Evolutionary conservation across 2,329 filamentous ascomycete genomes (phyloP).

Genomic region (Aschersonia sp.): DNA sequence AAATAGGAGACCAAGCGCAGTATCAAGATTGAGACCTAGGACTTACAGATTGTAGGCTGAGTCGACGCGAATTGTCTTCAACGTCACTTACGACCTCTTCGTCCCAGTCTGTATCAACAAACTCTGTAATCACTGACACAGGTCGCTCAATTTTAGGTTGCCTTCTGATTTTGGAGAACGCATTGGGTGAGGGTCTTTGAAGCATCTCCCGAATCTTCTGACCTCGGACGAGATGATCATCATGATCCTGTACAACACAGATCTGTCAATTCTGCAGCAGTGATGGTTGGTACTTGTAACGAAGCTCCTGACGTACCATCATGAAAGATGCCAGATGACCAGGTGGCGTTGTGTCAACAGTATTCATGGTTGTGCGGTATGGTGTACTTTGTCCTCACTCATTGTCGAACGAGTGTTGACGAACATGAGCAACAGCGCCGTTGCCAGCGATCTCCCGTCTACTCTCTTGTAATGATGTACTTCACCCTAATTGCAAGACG

Average conservation of each 20-base stretch:
- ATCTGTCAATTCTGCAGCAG: background rate
- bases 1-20: background rate
- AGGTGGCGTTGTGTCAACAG: no score
- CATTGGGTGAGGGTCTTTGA: constrained; percentile 36
- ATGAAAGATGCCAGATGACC: no score
- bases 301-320: no score
- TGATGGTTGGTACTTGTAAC: no score
- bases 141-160: constrained; percentile 39
- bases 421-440: no score
- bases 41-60: constrained; percentile 60
- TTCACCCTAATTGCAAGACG: no score
- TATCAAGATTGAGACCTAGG: background rate
- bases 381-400: no score
- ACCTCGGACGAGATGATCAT: constrained; percentile 19
- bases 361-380: no score
- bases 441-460: no score
- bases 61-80: constrained; percentile 52
- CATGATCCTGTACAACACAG: constrained; percentile 16
- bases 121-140: constrained; percentile 59
- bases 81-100: constrained; percentile 41
- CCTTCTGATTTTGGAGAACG: constrained; percentile 45
- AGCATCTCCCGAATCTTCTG: constrained; percentile 34
- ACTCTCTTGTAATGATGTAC: no score
- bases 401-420: no score
- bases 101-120: constrained; percentile 62